phyloP scores from a whole-genome alignment of 1,284 basidiomycete genomes.

The Microbotryum saponariae region DNA sequence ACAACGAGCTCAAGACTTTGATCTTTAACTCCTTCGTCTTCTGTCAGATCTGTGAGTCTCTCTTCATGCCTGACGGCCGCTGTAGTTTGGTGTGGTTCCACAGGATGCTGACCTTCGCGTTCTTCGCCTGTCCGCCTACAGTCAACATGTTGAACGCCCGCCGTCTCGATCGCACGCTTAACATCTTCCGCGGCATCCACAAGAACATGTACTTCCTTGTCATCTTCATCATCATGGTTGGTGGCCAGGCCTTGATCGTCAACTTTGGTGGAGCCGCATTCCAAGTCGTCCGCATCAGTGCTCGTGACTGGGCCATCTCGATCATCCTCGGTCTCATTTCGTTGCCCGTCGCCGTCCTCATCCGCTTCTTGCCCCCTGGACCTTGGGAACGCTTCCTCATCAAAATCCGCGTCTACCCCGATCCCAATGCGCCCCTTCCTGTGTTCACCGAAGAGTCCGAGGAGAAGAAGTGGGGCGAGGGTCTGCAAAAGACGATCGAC shows the following conservation, averaged over 20 bases:
- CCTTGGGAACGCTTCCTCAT: constrained; percentile 71
- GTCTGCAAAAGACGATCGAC: constrained; percentile 67
- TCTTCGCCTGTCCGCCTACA: not conserved
- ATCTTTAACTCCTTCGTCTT: constrained; percentile 98
- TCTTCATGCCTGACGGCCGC: constrained; percentile 21
- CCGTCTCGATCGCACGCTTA: constrained; percentile 73
- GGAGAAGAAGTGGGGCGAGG: constrained; percentile 53
- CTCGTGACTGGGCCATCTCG: constrained; percentile 87
- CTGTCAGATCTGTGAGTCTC: constrained; percentile 64
- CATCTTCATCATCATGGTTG: constrained; percentile 83
- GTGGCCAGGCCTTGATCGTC: constrained; percentile 77
- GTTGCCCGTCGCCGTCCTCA: constrained; percentile 74
- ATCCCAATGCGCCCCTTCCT: constrained; percentile 61
- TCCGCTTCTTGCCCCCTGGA: constrained; percentile 71
- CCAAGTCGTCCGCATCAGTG: constrained; percentile 70
- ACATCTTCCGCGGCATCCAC: constrained; percentile 77
- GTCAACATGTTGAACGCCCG: constrained; percentile 86
- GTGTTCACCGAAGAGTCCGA: constrained; percentile 49
- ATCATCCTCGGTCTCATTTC: constrained; percentile 77
- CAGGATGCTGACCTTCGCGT: not conserved
- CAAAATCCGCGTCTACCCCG: constrained; percentile 56
- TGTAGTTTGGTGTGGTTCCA: not conserved
- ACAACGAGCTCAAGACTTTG: constrained; percentile 65
- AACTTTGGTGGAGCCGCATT: constrained; percentile 88
- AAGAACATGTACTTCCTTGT: constrained; percentile 76